Evolutionary conservation across 1,284 basidiomycete species (phyloP), one percentile per base, ranked within the genome.

Genomic region (Pseudozyma thailandica): DNA sequence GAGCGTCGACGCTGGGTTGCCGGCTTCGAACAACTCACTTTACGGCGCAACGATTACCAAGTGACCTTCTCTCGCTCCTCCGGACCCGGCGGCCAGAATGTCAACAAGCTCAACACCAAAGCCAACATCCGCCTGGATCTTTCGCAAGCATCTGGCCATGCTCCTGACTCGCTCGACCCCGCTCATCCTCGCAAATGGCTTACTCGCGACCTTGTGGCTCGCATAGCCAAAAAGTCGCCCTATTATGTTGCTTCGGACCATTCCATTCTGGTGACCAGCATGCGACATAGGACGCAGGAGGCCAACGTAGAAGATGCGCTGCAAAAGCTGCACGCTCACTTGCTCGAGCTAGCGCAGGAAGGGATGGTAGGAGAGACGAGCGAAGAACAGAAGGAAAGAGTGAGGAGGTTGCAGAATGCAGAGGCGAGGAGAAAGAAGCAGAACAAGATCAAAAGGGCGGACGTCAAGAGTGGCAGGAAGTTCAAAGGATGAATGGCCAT

Each of bases 61-160:
- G 60, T 71, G 33, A 57, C 53, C 46, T 74, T 74, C 26, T 71
- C 72, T 3, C 58, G 72, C 30, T 66, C 62, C 30, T 71, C 66
- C 25, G 72, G 72, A 9, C 72, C 72, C 13, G 72, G 72, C 12
- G 72, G 72, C n/a, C 72, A 74, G 43, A 74, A 74, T 43, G 72
- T 74, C 50, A 74, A 74, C 68, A 74, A 66, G 53, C 59, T 74
- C 56, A 74, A 68, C 44, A 74, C 72, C 13, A 74, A 74, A 43
- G 72, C 72, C 46, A 71, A 70, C 33, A 50, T 74, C 18, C 72
- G 72, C 0, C 68, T 74, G 37, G 63, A 68, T 7, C 61, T 74
- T 0, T 59, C 51, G 1, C 63, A 62, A 43, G 52, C 55, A 6
- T 38, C 23, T 1, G 27, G 27, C 12, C 69, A 66, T 28, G 58